Base-by-base conservation (phyloP, 768 basidiomycete species). In the Leccinum variicolor region DNA sequence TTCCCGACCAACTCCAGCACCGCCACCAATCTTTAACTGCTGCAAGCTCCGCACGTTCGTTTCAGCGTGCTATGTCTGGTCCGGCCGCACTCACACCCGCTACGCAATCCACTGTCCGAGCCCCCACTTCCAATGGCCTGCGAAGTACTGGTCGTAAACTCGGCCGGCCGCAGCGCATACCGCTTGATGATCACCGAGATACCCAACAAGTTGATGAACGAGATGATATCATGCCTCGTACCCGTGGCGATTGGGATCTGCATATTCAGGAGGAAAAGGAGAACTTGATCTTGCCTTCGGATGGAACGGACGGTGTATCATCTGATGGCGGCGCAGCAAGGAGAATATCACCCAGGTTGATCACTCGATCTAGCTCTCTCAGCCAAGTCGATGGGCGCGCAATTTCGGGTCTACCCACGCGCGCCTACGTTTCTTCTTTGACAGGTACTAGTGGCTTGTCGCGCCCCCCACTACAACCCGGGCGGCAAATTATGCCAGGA, bases 31-130 rank as follows among this genome's bases (percentile, higher is more conserved):
- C 61, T 46, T 36, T 50, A 33, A 47, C 66, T 15, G 65, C 64
- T 26, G 52, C 60, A 53, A 59, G 15, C 11, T 55, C 71, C 6
- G 65, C 74, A 10, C 80, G 89, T 51, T 82, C 83, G 6, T 85
- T 91, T 64, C 81, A 84, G 60, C 86, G 90, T 60, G 80, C 84
- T 39, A 77, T 81, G 3, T 92, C 89, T 10, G 85, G 82, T 28
- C 83, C 88, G 10, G 74, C 78, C 52, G 65, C 66, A 36, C 65
- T 64, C 49, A 76, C 68, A 3, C 72, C 65, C 15, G 72, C 64
- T 11, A 59, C 73, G 2, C 71, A 70, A 57, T 56, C 67, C 19
- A 53, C 71, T 26, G 57, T 63, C 25, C 67, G 72, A 45, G 70
- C 64, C 2, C 73, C 72, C 4, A 43, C 59, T 15, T 74, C 72